phyloP scores from a whole-genome alignment of 1,139 yeast species.

The Candida tropicalis region DNA sequence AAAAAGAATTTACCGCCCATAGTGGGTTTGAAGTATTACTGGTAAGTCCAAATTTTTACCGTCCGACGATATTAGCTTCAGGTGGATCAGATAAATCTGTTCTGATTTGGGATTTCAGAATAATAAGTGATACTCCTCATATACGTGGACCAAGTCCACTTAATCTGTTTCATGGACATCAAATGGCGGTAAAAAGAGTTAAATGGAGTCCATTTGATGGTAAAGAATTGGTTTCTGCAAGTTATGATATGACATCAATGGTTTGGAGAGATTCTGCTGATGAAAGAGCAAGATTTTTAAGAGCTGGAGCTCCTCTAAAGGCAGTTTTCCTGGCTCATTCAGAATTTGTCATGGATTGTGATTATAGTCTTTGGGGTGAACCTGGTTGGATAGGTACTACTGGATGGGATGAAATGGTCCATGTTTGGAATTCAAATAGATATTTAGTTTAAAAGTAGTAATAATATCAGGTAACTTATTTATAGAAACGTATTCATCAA shows the following conservation, averaged over 20 bases:
- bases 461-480: too few species aligned
- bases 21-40: slow-evolving; percentile 79
- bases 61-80: slow-evolving; percentile 75
- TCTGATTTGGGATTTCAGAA: slow-evolving; percentile 85
- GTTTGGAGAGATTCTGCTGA: slow-evolving; percentile 79
- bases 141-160: slow-evolving; percentile 67
- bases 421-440: slow-evolving; percentile 78
- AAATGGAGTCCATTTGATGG: slow-evolving; percentile 89
- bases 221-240: slow-evolving; percentile 69
- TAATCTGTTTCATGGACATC: slow-evolving; percentile 84
- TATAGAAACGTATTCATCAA: too few species aligned
- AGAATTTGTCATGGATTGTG: slow-evolving; percentile 94
- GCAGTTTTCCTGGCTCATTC: slow-evolving; percentile 71
- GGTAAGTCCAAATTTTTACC: slow-evolving; percentile 90
- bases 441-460: slow-evolving; percentile 1
- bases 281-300: slow-evolving; percentile 51
- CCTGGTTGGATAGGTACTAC: slow-evolving; percentile 95
- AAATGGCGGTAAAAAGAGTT: slow-evolving; percentile 80
- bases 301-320: slow-evolving; percentile 39
- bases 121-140: slow-evolving; percentile 53
- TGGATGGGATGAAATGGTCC: slow-evolving; percentile 96
- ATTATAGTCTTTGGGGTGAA: slow-evolving; percentile 95
- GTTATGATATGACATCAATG: slow-evolving; percentile 91
- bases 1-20: slow-evolving; percentile 67
- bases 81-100: slow-evolving; percentile 89